These are phyloP conservation scores for Pochonia chlamydosporia DNA, from an alignment of 2,329 filamentous ascomycete species.

Conservation along the genomic window DNA sequence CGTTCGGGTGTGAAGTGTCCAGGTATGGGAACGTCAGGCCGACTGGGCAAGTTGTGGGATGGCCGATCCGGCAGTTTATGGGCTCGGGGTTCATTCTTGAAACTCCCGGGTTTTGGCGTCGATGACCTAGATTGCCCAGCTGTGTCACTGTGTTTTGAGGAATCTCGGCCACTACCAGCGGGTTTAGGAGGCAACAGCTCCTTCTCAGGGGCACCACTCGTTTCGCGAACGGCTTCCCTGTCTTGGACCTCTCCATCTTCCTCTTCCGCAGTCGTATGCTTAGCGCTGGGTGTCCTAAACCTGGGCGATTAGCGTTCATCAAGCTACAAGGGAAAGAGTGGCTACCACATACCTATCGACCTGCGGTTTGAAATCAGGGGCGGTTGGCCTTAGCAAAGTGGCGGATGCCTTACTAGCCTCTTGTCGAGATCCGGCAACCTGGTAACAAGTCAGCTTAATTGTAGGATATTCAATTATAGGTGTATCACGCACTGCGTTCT, in stretches of 20 bases:
- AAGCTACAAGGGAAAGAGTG: background rate
- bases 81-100: slow-evolving; percentile 23
- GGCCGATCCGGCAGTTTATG: slow-evolving; percentile 32
- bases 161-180: slow-evolving; percentile 18
- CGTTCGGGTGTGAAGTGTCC: slow-evolving; percentile 41
- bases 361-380: slow-evolving; percentile 58
- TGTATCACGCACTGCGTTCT: slow-evolving; percentile 50
- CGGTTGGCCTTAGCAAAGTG: slow-evolving; percentile 50
- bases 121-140: slow-evolving; percentile 18
- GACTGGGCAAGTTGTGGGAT: slow-evolving; percentile 43
- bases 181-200: slow-evolving; percentile 28
- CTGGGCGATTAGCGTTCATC: slow-evolving; percentile 9
- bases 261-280: slow-evolving; percentile 37
- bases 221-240: slow-evolving; percentile 19
- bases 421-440: slow-evolving; percentile 23
- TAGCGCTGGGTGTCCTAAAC: slow-evolving; percentile 12
- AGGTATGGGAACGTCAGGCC: slow-evolving; percentile 52
- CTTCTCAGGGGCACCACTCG: slow-evolving; percentile 19
- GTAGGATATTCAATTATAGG: background rate
- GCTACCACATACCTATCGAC: slow-evolving; percentile 28
- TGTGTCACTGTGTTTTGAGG: slow-evolving; percentile 18
- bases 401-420: slow-evolving; percentile 22
- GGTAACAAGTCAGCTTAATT: slow-evolving; percentile 1
- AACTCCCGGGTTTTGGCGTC: slow-evolving; percentile 20
- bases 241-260: slow-evolving; percentile 73